Evolutionary conservation across 805 yeast species (phyloP).

Genomic region (Barnettozyma sp.): DNA sequence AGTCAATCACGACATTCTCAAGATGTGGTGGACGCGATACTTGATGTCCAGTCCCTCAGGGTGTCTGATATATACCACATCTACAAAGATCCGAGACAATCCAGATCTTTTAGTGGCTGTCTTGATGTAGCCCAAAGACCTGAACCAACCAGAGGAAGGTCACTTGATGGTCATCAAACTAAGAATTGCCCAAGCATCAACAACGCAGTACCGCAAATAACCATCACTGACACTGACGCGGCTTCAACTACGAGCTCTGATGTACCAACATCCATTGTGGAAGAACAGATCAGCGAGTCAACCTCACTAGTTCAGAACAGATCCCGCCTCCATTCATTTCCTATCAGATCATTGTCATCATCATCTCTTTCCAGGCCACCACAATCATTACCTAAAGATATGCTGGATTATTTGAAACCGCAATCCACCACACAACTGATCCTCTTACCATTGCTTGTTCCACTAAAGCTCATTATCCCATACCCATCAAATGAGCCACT

Average conservation of each 20-base stretch:
- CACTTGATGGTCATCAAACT: no score
- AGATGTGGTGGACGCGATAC: conserved; percentile 2
- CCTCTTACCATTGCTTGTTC: conserved; percentile 1
- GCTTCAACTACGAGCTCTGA: background rate
- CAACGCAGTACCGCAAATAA: conserved; percentile 5
- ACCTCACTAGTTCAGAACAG: no score
- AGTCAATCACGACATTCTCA: conserved; percentile 1
- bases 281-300: no score
- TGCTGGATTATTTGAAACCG: background rate
- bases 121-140: conserved; percentile 1
- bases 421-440: background rate
- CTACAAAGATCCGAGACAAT: conserved; percentile 1
- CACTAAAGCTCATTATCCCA: conserved; percentile 2
- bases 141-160: background rate
- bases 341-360: background rate
- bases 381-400: background rate
- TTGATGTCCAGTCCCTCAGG: conserved; percentile 1
- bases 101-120: conserved; percentile 1
- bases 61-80: conserved; percentile 3
- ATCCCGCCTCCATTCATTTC: no score
- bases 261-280: no score
- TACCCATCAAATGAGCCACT: conserved; percentile 2
- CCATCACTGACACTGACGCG: conserved; percentile 1
- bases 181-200: no score
- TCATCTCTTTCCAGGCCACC: background rate